phyloP scores from a whole-genome alignment of 148 eudicot genomes.

The Oxyria digyna region DNA sequence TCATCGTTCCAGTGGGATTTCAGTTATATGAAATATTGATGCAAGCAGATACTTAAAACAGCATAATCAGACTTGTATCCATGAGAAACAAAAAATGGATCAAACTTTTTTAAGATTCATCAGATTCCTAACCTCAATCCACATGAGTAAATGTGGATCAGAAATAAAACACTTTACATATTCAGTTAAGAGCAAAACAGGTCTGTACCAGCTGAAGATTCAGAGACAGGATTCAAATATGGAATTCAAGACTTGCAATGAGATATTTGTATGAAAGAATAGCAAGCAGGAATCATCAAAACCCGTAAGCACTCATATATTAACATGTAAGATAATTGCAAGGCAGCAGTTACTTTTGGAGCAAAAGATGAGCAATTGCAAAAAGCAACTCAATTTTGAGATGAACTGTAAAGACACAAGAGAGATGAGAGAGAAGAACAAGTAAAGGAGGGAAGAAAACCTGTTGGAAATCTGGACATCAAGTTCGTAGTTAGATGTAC shows the following conservation, averaged over 20 bases:
- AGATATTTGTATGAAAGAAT: neutral
- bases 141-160: neutral
- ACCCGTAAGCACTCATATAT: neutral
- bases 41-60: neutral
- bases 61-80: neutral
- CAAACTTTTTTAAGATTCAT: neutral
- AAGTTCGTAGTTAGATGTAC: slow-evolving; percentile 62
- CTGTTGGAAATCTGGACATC: slow-evolving; percentile 67
- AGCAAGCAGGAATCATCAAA: neutral
- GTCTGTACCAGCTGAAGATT: neutral
- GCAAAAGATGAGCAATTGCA: neutral
- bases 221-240: neutral
- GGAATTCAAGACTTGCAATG: neutral
- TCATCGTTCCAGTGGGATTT: neutral
- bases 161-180: neutral
- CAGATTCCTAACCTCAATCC: neutral
- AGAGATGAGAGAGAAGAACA: neutral
- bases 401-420: neutral
- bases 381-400: neutral
- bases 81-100: neutral
- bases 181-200: neutral
- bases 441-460: slow-evolving; percentile 21
- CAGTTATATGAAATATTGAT: neutral
- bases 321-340: neutral
- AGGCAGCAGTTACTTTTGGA: neutral